phyloP scores from a whole-genome alignment of 768 basidiomycete genomes.

The Zangia roseola region DNA sequence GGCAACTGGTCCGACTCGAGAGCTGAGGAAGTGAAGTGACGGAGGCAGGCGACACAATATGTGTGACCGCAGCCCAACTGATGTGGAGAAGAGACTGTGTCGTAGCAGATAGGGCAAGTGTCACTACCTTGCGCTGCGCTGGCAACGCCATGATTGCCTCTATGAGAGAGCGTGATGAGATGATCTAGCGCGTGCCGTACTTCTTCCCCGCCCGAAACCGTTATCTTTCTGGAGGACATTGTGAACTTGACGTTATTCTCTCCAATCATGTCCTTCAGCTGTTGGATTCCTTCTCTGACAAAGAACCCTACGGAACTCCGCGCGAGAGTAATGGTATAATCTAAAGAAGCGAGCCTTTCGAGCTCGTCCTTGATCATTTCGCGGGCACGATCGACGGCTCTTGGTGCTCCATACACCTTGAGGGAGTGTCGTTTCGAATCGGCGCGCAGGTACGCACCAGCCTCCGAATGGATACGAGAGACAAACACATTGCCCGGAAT shows the following conservation, averaged over 20 bases:
- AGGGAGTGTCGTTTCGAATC: slow-evolving; percentile 47
- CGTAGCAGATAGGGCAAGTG: slow-evolving; percentile 56
- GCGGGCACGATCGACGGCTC: slow-evolving; percentile 41
- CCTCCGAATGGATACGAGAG: slow-evolving; percentile 31
- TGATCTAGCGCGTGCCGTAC: slow-evolving; percentile 46
- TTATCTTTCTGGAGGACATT: slow-evolving; percentile 41
- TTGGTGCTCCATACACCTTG: slow-evolving; percentile 44
- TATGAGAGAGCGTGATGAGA: slow-evolving; percentile 43
- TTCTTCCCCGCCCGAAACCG: slow-evolving; percentile 56
- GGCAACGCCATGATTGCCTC: slow-evolving; percentile 7
- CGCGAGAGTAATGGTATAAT: slow-evolving; percentile 40
- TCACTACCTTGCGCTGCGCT: slow-evolving; percentile 7
- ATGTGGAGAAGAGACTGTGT: slow-evolving; percentile 41
- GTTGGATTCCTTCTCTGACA: slow-evolving; percentile 46
- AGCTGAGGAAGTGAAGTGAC: slow-evolving; percentile 55
- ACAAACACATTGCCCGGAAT: slow-evolving; percentile 33
- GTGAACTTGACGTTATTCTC: slow-evolving; percentile 52
- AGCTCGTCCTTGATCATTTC: slow-evolving; percentile 47
- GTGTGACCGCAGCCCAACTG: slow-evolving; percentile 60
- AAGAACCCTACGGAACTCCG: slow-evolving; percentile 48
- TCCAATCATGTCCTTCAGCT: slow-evolving; percentile 52
- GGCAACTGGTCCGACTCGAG: slow-evolving; percentile 60
- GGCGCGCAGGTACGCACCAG: slow-evolving; percentile 42
- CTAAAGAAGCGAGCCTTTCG: slow-evolving; percentile 43
- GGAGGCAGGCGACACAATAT: slow-evolving; percentile 64